Conservation (phyloP, 495 filamentous ascomycete genomes). For the Talaromyces stipitatus region DNA sequence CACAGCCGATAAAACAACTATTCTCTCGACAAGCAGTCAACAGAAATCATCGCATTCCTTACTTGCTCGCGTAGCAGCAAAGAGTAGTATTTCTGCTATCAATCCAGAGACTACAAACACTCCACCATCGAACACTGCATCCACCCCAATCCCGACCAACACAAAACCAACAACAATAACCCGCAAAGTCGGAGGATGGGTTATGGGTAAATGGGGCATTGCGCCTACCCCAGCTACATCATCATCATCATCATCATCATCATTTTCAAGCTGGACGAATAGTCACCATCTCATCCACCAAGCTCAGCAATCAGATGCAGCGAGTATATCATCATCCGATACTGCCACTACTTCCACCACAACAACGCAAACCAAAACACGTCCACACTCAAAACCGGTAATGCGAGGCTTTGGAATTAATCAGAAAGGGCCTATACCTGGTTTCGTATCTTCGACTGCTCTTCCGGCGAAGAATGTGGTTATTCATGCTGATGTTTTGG, state of each 20-base stretch:
- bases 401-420: slow-evolving; percentile 30
- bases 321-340: slow-evolving; percentile 11
- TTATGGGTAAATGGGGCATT: slow-evolving; percentile 47
- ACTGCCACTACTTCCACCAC: slow-evolving; percentile 6
- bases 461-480: slow-evolving; percentile 21
- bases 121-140: slow-evolving; percentile 8
- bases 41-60: slow-evolving; percentile 26
- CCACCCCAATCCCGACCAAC: slow-evolving; percentile 11
- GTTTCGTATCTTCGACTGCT: slow-evolving; percentile 18
- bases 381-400: slow-evolving; percentile 14
- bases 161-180: slow-evolving; percentile 27
- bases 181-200: slow-evolving; percentile 47
- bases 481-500: slow-evolving; percentile 27
- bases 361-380: slow-evolving; percentile 2
- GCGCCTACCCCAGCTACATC: slow-evolving; percentile 7
- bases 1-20: slow-evolving; percentile 25
- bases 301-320: slow-evolving; percentile 7
- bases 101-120: slow-evolving; percentile 4
- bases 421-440: slow-evolving; percentile 40
- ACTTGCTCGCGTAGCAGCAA: slow-evolving; percentile 33
- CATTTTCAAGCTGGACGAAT: slow-evolving; percentile 7
- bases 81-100: slow-evolving; percentile 7
- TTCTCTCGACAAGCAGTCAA: slow-evolving; percentile 6
- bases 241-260: slow-evolving; percentile 14
- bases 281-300: neutral